Evolutionary conservation across 2,329 filamentous ascomycete genomes (phyloP), one percentile per base, ranked within the genome.

Genomic region (Teratosphaeria gauchensis): DNA sequence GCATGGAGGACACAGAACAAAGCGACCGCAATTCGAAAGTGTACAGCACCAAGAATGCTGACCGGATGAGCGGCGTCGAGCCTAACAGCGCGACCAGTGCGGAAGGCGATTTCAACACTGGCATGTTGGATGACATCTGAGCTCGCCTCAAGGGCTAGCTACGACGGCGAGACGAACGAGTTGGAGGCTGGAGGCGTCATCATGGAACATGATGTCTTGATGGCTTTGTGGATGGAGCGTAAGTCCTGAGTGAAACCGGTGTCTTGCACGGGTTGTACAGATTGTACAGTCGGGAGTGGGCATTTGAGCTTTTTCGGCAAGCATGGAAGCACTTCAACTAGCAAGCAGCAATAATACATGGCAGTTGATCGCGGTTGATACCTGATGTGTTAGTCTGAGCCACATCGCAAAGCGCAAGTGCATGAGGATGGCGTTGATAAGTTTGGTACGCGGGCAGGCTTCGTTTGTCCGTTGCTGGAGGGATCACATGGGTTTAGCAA

Each of bases 21-120:
- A 72, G 71, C 58, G 69, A 69, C 46, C 71, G 72, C 38, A 31
- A 6, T n/a, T 53, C 52, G 19, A 53, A 32, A 21, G 52, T 35
- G 16, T 28, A 53, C 52, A 53, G 52, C 32, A 53, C 28, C 7
- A 53, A 35, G 32, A 53, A 21, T 35, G 75, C 74, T 58, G 76
- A 81, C 61, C 76, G 78, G 48, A 81, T 81, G 79, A 80, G 76
- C 63, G 79, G 79, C 35, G 72, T 82, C 57, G 72, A 79, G 60
- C 71, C 72, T 32, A 75, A 65, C 4, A 64, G 61, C 51, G 57
- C 62, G 4, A 63, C 59, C 2, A 72, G 65, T 57, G 76, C 77
- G 11, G 74, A 77, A 51, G 68, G 63, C 56, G 75, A 81, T 57
- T 80, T 81, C 73, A 77, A 75, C 59, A 69, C 75, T 57, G 73